Percentiles rank a stretch among this genome's conserved stretches.
Evolutionary conservation across 1,139 yeast genomes (phyloP).

Genomic region (Saccharomyces hybrid): DNA sequence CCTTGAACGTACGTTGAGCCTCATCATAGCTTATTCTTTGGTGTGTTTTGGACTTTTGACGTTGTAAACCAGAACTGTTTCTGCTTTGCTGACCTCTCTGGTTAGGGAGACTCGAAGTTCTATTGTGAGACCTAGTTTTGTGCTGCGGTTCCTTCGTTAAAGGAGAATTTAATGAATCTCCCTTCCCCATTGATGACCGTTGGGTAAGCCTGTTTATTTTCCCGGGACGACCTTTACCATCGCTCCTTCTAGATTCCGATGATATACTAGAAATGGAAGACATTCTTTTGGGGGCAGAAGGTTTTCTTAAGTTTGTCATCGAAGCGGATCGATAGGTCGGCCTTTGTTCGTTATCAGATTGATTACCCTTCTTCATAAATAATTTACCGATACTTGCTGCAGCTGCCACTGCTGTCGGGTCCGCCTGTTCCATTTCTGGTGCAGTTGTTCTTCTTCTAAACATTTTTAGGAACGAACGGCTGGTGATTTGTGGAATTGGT

Average conservation of each 20-base stretch:
- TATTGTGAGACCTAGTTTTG: conserved; percentile 4
- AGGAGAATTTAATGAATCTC: not conserved
- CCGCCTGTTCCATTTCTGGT: conserved; percentile 7
- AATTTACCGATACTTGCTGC: conserved; percentile 38
- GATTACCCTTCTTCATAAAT: conserved; percentile 26
- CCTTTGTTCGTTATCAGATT: conserved; percentile 21
- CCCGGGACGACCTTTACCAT: not conserved
- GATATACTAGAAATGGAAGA: not conserved
- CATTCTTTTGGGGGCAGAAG: not conserved
- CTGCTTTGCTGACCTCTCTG: conserved; percentile 4
- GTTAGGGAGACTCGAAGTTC: conserved; percentile 17
- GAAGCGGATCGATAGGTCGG: conserved; percentile 12
- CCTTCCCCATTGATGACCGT: not conserved
- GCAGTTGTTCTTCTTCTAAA: conserved; percentile 3
- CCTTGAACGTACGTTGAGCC: conserved; percentile 22
- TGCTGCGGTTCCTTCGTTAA: not conserved
- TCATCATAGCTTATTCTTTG: conserved; percentile 10
- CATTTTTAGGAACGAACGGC: conserved; percentile 1
- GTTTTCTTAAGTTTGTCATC: conserved; percentile 7
- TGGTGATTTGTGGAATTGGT: not conserved
- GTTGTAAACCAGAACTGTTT: conserved; percentile 3
- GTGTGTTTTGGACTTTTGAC: conserved; percentile 4
- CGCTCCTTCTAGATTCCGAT: not conserved
- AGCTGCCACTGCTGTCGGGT: conserved; percentile 41
- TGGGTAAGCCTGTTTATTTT: not conserved